Conservation (phyloP, 2,329 filamentous ascomycete genomes). For the Beauveria medogensis region DNA sequence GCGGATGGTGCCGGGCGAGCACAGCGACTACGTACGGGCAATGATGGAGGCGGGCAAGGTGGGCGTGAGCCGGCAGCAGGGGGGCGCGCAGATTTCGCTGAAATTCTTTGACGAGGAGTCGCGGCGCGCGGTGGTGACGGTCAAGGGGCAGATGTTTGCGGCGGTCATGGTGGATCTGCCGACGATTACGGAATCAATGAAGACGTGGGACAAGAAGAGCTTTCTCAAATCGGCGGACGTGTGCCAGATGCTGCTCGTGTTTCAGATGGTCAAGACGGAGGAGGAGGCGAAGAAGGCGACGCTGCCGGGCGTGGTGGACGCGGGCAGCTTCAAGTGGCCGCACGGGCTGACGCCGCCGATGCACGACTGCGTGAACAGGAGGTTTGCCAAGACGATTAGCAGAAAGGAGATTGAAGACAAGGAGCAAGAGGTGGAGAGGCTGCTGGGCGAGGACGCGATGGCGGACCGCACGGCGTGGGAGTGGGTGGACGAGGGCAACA, state of each 20-base stretch:
- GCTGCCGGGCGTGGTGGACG: slow-evolving; percentile 65
- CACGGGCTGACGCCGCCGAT: slow-evolving; percentile 84
- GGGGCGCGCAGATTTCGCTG: slow-evolving; percentile 70
- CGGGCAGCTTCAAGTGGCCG: slow-evolving; percentile 59
- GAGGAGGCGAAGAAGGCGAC: slow-evolving; percentile 56
- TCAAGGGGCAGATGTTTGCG: slow-evolving; percentile 65
- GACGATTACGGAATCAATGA: slow-evolving; percentile 83
- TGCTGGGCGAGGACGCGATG: slow-evolving; percentile 61
- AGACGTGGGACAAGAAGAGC: slow-evolving; percentile 81
- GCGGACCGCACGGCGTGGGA: slow-evolving; percentile 55
- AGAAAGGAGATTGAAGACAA: slow-evolving; percentile 80
- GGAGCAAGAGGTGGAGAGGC: slow-evolving; percentile 67
- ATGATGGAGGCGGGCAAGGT: slow-evolving; percentile 71
- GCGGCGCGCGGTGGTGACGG: slow-evolving; percentile 62
- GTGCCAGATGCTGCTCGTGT: slow-evolving; percentile 79
- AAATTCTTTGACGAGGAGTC: slow-evolving; percentile 71
- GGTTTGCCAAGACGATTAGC: slow-evolving; percentile 76
- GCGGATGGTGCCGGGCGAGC: slow-evolving; percentile 77
- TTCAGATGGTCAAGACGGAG: slow-evolving; percentile 58
- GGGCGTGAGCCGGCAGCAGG: slow-evolving; percentile 53
- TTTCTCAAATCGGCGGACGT: slow-evolving; percentile 87
- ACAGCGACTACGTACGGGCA: slow-evolving; percentile 74
- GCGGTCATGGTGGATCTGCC: slow-evolving; percentile 76
- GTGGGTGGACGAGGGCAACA: slow-evolving; percentile 48
- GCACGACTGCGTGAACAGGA: slow-evolving; percentile 72